Percentiles rank a stretch among this genome's conserved stretches.
Conservation (phyloP, 345 rosid genomes). For the Populus alba region DNA sequence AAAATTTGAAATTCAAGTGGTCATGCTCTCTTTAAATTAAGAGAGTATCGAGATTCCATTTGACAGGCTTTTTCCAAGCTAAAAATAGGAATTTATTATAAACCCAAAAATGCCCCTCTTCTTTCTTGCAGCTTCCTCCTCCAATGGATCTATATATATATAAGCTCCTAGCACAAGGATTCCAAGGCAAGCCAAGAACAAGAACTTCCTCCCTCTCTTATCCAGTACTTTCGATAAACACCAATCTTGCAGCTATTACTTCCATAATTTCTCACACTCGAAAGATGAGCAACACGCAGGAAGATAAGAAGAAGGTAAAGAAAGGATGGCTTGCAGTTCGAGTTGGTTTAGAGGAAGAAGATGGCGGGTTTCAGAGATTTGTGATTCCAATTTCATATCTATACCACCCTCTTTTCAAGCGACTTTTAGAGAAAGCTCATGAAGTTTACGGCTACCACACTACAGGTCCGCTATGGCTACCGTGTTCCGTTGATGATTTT, state of each 20-base stretch:
- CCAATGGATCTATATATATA: neutral
- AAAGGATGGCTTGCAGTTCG: conserved; percentile 49
- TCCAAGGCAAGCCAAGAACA: neutral
- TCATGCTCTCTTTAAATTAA: neutral
- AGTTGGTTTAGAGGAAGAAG: conserved; percentile 45
- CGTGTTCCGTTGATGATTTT: conserved; percentile 47
- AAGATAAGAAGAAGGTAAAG: conserved; percentile 41
- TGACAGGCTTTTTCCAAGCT: neutral
- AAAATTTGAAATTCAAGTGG: no score
- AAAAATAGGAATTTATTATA: neutral
- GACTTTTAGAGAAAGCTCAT: conserved; percentile 38
- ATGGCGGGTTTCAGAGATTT: conserved; percentile 20
- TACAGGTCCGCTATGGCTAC: conserved; percentile 39
- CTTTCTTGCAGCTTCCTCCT: neutral
- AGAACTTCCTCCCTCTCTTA: neutral
- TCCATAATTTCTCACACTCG: neutral
- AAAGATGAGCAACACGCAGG: neutral
- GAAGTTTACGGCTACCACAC: conserved; percentile 45
- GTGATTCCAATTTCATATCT: conserved; percentile 45
- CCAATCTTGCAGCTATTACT: neutral
- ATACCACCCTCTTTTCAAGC: conserved; percentile 48
- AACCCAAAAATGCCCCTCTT: neutral
- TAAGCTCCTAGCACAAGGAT: neutral
- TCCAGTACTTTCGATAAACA: neutral
- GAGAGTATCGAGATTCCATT: no score